These are phyloP conservation scores for Carallia pectinifolia DNA, from an alignment of 345 rosid genomes.

Conservation along the genomic window DNA sequence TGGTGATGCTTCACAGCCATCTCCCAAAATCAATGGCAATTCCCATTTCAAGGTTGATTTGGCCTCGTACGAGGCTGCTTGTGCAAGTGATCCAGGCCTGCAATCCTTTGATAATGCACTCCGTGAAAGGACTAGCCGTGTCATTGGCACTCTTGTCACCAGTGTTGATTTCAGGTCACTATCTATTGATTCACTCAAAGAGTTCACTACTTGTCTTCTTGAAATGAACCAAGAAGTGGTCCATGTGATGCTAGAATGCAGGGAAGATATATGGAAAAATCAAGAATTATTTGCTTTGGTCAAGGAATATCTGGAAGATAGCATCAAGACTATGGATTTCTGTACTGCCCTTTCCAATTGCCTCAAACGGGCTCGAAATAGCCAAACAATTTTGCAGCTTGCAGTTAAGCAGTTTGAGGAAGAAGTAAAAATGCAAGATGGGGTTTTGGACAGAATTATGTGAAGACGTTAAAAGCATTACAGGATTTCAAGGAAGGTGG, in stretches of 20 bases:
- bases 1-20: slow-evolving; percentile 27
- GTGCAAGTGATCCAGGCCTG: slow-evolving; percentile 64
- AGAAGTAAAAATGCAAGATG: slow-evolving; percentile 37
- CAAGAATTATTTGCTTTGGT: slow-evolving; percentile 60
- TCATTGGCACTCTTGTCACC: slow-evolving; percentile 50
- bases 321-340: slow-evolving; percentile 64
- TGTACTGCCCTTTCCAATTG: slow-evolving; percentile 69
- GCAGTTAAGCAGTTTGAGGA: slow-evolving; percentile 62
- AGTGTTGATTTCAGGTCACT: slow-evolving; percentile 56
- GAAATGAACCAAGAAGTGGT: slow-evolving; percentile 87
- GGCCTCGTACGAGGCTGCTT: slow-evolving; percentile 70
- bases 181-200: slow-evolving; percentile 74
- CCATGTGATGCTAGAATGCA: slow-evolving; percentile 59
- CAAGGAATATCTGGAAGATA: slow-evolving; percentile 63
- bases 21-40: slow-evolving; percentile 26
- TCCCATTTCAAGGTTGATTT: slow-evolving; percentile 44
- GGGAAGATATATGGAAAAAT: slow-evolving; percentile 75
- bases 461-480: slow-evolving; percentile 65
- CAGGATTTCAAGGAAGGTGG: slow-evolving; percentile 59
- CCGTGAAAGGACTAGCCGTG: slow-evolving; percentile 59
- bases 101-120: slow-evolving; percentile 60
- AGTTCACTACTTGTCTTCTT: slow-evolving; percentile 62
- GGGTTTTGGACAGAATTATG: slow-evolving; percentile 40
- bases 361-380: slow-evolving; percentile 59
- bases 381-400: slow-evolving; percentile 62